These are phyloP conservation scores for Nemania serpens DNA, from an alignment of 2,329 filamentous ascomycete species.

Conservation along the genomic window DNA sequence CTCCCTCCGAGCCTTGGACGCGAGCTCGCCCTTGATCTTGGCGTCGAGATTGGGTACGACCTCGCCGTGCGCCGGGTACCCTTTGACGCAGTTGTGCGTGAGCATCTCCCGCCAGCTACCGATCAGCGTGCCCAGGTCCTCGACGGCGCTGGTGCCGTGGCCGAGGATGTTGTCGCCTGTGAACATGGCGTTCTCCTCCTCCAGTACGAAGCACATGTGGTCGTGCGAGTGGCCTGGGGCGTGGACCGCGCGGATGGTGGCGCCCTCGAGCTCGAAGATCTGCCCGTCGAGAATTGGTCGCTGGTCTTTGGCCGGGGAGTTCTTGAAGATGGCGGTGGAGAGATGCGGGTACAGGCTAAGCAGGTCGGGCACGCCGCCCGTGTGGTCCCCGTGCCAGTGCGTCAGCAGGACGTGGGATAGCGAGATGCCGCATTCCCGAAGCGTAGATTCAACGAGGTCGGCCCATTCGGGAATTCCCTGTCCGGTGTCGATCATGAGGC, in stretches of 20 bases:
- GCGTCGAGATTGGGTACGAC: conserved; percentile 72
- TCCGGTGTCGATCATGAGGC: conserved; percentile 75
- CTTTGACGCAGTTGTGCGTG: conserved; percentile 62
- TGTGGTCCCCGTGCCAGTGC: conserved; percentile 90
- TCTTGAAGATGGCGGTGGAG: conserved; percentile 64
- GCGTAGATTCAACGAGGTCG: conserved; percentile 40
- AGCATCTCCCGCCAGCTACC: conserved; percentile 56
- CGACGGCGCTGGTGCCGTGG: conserved; percentile 82
- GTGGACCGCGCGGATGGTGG: conserved; percentile 40
- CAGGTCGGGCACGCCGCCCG: conserved; percentile 74
- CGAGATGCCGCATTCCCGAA: conserved; percentile 37
- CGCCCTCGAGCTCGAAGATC: conserved; percentile 52
- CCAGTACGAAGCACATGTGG: conserved; percentile 76
- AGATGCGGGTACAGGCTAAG: conserved; percentile 58
- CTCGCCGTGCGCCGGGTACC: conserved; percentile 85
- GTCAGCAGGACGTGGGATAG: conserved; percentile 71
- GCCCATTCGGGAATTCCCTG: conserved; percentile 68
- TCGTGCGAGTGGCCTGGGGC: conserved; percentile 73
- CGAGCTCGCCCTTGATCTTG: conserved; percentile 79
- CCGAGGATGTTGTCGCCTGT: conserved; percentile 87
- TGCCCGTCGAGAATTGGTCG: conserved; percentile 58
- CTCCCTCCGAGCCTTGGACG: conserved; percentile 77
- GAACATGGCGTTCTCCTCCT: conserved; percentile 80
- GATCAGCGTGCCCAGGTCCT: conserved; percentile 60
- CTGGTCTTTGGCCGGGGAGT: conserved; percentile 58